These are phyloP conservation scores for Penicillium glabrum DNA, from an alignment of 2,329 filamentous ascomycete species.

Conservation along the genomic window DNA sequence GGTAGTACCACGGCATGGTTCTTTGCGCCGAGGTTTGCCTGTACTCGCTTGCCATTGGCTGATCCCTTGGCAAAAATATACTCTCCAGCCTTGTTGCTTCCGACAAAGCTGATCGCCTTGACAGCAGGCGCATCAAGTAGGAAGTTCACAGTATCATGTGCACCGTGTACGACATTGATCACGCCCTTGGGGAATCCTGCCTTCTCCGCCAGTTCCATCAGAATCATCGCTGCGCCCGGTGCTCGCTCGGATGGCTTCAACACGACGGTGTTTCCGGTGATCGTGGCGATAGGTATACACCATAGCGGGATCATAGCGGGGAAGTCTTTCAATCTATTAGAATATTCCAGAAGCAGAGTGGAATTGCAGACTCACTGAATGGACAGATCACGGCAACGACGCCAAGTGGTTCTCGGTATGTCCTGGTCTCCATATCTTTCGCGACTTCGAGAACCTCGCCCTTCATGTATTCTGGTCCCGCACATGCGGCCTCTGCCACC, in stretches of 20 bases:
- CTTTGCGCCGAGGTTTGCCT: constrained; percentile 68
- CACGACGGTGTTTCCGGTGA: constrained; percentile 54
- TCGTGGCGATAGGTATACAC: constrained; percentile 50
- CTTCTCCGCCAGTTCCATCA: constrained; percentile 58
- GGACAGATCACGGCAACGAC: constrained; percentile 63
- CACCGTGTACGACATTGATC: constrained; percentile 5
- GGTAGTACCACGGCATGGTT: constrained; percentile 67
- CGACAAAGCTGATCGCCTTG: constrained; percentile 67
- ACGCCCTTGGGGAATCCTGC: constrained; percentile 48
- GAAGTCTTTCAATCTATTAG: constrained; percentile 55
- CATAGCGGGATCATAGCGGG: constrained; percentile 40
- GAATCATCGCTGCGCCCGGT: constrained; percentile 60
- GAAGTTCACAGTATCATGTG: constrained; percentile 59
- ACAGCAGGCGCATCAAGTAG: constrained; percentile 64
- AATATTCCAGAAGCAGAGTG: constrained; percentile 60
- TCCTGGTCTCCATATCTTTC: constrained; percentile 66
- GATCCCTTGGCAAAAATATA: constrained; percentile 63
- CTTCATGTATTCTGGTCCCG: constrained; percentile 61
- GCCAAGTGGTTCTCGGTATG: constrained; percentile 61
- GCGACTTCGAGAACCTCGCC: constrained; percentile 63
- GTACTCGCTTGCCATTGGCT: constrained; percentile 66
- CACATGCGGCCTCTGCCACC: constrained; percentile 63
- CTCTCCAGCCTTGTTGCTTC: constrained; percentile 64
- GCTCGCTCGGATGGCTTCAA: constrained; percentile 58
- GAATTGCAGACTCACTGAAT: constrained; percentile 53